Percentiles rank a stretch among this genome's conserved stretches.
Evolutionary conservation across 2,329 filamentous ascomycete genomes (phyloP).

Genomic region (Penicillium sp.): DNA sequence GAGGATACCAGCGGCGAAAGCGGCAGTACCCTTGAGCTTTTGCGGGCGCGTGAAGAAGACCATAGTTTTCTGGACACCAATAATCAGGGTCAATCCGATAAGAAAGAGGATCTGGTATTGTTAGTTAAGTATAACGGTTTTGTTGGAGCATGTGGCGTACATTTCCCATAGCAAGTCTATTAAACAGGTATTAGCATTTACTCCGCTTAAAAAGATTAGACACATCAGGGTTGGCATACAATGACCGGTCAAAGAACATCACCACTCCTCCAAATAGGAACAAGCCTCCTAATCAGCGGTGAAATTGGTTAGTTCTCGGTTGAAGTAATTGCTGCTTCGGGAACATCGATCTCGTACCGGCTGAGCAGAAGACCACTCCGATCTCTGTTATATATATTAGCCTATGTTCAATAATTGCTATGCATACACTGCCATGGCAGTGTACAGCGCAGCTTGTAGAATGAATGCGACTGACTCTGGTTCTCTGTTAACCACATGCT

Average conservation of each 20-base stretch:
- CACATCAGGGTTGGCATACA: conserved; percentile 57
- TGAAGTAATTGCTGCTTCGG: background rate
- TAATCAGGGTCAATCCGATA: conserved; percentile 92
- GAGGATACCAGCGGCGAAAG: conserved; percentile 78
- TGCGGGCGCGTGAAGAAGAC: conserved; percentile 92
- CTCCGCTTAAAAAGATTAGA: background rate
- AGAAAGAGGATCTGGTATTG: conserved; percentile 83
- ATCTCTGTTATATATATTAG: conserved; percentile 65
- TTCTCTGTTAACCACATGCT: conserved; percentile 95
- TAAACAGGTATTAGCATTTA: conserved; percentile 5
- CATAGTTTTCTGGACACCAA: conserved; percentile 85
- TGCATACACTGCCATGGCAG: background rate
- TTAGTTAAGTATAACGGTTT: conserved; percentile 7
- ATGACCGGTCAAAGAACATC: conserved; percentile 95
- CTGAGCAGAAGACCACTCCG: conserved; percentile 95
- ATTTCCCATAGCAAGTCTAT: conserved; percentile 95
- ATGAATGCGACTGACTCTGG: conserved; percentile 68
- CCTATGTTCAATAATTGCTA: conserved; percentile 1
- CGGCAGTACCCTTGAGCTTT: conserved; percentile 86
- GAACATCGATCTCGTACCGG: conserved; percentile 62
- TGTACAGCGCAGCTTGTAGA: background rate
- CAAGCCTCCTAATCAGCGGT: conserved; percentile 68
- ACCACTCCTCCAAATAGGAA: conserved; percentile 93
- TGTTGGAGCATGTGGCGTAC: conserved; percentile 49
- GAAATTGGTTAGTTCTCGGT: conserved; percentile 17